Evolutionary conservation across 371 early-diverging fungal species (phyloP).

Genomic region (Haplosporangium sp.): DNA sequence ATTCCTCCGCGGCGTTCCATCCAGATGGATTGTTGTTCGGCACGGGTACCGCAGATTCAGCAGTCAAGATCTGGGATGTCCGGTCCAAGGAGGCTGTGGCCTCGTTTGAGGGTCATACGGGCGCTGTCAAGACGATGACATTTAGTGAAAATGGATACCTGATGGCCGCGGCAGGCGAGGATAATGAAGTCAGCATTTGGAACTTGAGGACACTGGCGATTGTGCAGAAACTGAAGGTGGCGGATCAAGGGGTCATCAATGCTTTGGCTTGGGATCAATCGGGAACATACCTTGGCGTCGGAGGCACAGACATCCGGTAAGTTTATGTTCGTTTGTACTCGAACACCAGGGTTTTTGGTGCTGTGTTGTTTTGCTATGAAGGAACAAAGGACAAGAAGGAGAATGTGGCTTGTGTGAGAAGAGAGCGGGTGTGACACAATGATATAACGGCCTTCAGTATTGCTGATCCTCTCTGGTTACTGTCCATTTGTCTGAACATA

Average conservation of each 20-base stretch:
- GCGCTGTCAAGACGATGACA: slow-evolving; percentile 75
- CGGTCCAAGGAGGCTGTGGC: slow-evolving; percentile 79
- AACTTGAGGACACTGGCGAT: slow-evolving; percentile 89
- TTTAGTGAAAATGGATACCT: slow-evolving; percentile 95
- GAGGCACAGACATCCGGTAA: slow-evolving; percentile 72
- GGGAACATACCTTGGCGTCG: slow-evolving; percentile 87
- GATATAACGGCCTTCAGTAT: not conserved
- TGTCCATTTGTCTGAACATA: slow-evolving; percentile 9
- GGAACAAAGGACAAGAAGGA: too few species aligned
- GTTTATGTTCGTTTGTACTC: slow-evolving; percentile 1
- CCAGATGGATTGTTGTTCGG: slow-evolving; percentile 93
- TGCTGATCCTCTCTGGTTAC: not conserved
- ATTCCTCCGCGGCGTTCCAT: slow-evolving; percentile 84
- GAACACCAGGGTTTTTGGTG: not conserved
- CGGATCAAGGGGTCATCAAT: slow-evolving; percentile 66
- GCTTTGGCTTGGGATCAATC: slow-evolving; percentile 82
- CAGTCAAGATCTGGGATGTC: slow-evolving; percentile 88
- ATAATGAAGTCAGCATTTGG: slow-evolving; percentile 85
- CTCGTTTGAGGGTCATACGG: slow-evolving; percentile 77
- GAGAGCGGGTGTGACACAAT: not conserved
- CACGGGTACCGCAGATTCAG: slow-evolving; percentile 79
- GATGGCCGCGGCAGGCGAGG: slow-evolving; percentile 80
- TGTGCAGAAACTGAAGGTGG: slow-evolving; percentile 75
- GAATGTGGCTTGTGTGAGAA: not conserved
- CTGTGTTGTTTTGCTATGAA: not conserved